Evolutionary conservation across 345 rosid species (phyloP).

Genomic region (Corchorus olitorius): DNA sequence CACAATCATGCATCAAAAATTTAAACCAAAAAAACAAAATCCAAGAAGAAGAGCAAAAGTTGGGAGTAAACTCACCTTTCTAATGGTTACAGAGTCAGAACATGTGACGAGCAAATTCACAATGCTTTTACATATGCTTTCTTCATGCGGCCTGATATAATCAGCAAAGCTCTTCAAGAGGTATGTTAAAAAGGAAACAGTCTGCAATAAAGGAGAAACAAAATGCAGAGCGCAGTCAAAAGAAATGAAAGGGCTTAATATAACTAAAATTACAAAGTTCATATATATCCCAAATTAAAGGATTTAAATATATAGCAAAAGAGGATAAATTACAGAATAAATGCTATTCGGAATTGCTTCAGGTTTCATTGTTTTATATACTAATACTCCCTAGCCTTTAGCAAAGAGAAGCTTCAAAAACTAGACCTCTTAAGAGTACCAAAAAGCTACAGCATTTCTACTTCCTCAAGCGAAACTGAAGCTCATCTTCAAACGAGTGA

Average conservation of each 20-base stretch:
- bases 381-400: neutral
- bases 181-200: conserved; percentile 95
- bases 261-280: neutral
- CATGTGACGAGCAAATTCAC: conserved; percentile 98
- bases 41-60: conserved; percentile 9
- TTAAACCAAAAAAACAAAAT: conserved; percentile 8
- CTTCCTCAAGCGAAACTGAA: neutral
- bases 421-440: neutral
- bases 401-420: neutral
- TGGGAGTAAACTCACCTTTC: conserved; percentile 58
- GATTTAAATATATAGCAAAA: neutral
- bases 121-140: conserved; percentile 95
- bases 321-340: neutral
- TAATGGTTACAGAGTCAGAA: conserved; percentile 92
- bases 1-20: conserved; percentile 23
- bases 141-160: conserved; percentile 95
- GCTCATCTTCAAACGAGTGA: neutral
- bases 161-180: conserved; percentile 95
- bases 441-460: neutral
- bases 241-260: neutral
- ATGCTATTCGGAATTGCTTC: neutral
- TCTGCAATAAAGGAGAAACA: conserved; percentile 54
- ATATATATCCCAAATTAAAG: neutral
- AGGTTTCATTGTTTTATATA: neutral
- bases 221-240: neutral